These are phyloP conservation scores for Vicia sativa DNA, from an alignment of 306 rosid species.

Conservation along the genomic window DNA sequence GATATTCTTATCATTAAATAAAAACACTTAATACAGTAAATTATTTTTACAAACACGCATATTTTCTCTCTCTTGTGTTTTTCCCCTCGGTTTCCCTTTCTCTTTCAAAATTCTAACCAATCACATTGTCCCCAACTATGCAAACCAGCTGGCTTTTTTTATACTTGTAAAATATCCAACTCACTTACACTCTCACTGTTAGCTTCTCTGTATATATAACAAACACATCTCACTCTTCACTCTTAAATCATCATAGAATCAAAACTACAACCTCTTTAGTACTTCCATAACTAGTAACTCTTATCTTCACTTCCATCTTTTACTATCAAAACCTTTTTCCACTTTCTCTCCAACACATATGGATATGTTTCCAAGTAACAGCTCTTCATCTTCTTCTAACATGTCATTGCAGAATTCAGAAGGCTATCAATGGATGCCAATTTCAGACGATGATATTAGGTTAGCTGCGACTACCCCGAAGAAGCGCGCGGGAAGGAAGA, in stretches of 20 bases:
- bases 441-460: constrained; percentile 56
- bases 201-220: too few species aligned
- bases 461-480: constrained; percentile 45
- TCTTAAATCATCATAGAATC: too few species aligned
- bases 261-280: too few species aligned
- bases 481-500: too few species aligned
- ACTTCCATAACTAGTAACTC: background rate
- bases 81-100: too few species aligned
- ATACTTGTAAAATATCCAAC: background rate
- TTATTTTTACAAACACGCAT: too few species aligned
- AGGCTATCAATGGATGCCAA: background rate
- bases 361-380: constrained; percentile 41
- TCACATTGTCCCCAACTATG: too few species aligned
- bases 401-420: constrained; percentile 4
- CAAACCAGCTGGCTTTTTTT: background rate
- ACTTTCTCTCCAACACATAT: background rate
- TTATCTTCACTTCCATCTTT: background rate
- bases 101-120: too few species aligned
- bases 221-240: too few species aligned
- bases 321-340: background rate
- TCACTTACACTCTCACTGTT: constrained; percentile 13
- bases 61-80: too few species aligned
- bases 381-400: background rate
- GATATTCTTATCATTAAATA: too few species aligned
- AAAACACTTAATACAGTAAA: too few species aligned